Percentiles rank a stretch among this genome's conserved stretches.
Evolutionary conservation across 768 basidiomycete species (phyloP).

Genomic region (Mycena amicta): DNA sequence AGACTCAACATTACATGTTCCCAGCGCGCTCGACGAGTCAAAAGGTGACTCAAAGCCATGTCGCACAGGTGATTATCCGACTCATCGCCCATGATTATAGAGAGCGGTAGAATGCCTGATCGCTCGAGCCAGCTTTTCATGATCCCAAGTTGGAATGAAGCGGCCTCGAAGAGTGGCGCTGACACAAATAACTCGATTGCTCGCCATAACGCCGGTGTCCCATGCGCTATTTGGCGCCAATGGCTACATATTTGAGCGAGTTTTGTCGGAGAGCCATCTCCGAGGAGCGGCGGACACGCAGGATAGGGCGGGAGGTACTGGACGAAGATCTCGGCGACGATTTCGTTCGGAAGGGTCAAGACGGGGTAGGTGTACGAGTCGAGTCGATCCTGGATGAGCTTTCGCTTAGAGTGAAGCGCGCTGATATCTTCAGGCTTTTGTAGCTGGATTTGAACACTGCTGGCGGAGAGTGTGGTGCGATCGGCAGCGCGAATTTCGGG

Average conservation of each 20-base stretch:
- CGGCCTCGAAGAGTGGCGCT: neutral
- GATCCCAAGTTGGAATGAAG: neutral
- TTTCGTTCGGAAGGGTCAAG: no score
- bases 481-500: no score
- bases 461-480: no score
- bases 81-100: neutral
- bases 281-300: neutral
- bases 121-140: neutral
- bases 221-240: neutral
- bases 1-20: no score
- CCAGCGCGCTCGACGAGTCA: neutral
- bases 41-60: neutral
- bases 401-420: no score
- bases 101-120: neutral
- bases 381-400: no score
- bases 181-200: neutral
- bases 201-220: neutral
- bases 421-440: no score
- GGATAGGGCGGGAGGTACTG: no score
- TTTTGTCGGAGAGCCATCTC: neutral
- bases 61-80: neutral
- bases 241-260: neutral
- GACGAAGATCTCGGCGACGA: no score
- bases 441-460: no score
- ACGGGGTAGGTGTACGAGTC: no score